Evolutionary conservation across 2,329 filamentous ascomycete species (phyloP), one percentile per base, ranked within the genome.

Genomic region (Madurella mycetomatis): DNA sequence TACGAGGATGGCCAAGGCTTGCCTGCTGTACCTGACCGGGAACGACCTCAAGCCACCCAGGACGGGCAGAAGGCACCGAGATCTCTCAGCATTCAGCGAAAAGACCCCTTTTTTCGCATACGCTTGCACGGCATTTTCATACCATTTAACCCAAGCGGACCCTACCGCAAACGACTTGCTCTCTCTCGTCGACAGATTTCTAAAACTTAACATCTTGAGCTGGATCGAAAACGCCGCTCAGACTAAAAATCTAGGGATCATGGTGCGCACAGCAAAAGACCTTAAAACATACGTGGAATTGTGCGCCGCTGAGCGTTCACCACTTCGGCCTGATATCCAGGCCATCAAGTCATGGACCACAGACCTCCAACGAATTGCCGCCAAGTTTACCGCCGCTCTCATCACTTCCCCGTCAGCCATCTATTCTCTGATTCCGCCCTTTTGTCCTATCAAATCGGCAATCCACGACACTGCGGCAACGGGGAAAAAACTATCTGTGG

Each of bases 171-270:
- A 53, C 17, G 62, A 58, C 4, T 18, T 63, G 1, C 60, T 70
- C 11, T 18, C 54, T 9, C 57, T 66, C 49, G 47, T 69, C 15
- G 53, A 59, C 16, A 50, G 50, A n/a, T 72, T 71, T 52, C 46
- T 70, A 5, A 63, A 59, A 19, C 56, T 59, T 15, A 70, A 70
- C 51, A 50, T 72, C 9, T 58, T 72, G 9, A 62, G 64, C 9
- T 72, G 69, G 70, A 67, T 72, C 30, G 67, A 72, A 51, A 53
- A 49, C 16, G 56, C 56, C 2, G 54, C 59, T 8, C 30, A 44
- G 25, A 45, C 25, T 4, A 25, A 41, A 19, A 47, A 17, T 8
- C 41, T 54, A 5, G 39, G 47, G 15, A 15, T 19, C 16, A 34
- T 61, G 41, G 51, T 56, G 16, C 51, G 47, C n/a, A 31, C 55